These are phyloP conservation scores for Scedosporium apiospermum DNA, from an alignment of 2,329 filamentous ascomycete species.

Conservation along the genomic window DNA sequence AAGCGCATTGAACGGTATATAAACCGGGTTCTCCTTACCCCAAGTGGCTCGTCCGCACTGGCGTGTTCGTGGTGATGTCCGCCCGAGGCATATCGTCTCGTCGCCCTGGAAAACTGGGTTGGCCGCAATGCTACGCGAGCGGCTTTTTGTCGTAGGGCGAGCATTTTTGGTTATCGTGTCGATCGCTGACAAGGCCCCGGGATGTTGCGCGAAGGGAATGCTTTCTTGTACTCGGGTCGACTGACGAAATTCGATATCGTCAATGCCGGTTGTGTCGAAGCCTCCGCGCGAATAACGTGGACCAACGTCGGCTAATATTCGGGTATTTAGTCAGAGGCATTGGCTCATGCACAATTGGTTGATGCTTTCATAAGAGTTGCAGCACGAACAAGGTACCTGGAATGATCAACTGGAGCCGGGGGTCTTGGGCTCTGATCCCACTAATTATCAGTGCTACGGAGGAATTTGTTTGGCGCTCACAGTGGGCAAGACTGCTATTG, in stretches of 20 bases:
- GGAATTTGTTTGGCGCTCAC: too few relatives aligned
- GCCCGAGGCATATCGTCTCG: constrained; percentile 44
- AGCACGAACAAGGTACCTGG: neutral
- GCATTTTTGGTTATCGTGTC: constrained; percentile 20
- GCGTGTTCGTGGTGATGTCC: constrained; percentile 32
- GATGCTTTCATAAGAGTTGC: neutral
- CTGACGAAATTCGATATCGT: neutral
- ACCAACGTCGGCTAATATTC: neutral
- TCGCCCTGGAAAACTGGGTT: constrained; percentile 25
- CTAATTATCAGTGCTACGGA: too few relatives aligned
- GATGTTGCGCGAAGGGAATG: neutral
- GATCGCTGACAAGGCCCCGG: neutral
- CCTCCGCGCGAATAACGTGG: constrained; percentile 3
- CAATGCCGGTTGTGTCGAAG: neutral
- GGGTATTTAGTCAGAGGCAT: neutral
- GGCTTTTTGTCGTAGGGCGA: constrained; percentile 35
- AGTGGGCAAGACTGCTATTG: too few relatives aligned
- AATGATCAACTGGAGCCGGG: neutral
- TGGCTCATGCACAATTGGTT: neutral
- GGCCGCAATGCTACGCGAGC: constrained; percentile 19
- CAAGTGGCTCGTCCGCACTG: constrained; percentile 43
- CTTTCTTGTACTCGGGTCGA: neutral
- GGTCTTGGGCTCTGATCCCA: too few relatives aligned
- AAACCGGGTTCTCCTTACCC: constrained; percentile 33
- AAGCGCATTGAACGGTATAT: neutral